These are phyloP conservation scores for Fusarium sp. DNA, from an alignment of 2,329 filamentous ascomycete genomes.

Conservation along the genomic window DNA sequence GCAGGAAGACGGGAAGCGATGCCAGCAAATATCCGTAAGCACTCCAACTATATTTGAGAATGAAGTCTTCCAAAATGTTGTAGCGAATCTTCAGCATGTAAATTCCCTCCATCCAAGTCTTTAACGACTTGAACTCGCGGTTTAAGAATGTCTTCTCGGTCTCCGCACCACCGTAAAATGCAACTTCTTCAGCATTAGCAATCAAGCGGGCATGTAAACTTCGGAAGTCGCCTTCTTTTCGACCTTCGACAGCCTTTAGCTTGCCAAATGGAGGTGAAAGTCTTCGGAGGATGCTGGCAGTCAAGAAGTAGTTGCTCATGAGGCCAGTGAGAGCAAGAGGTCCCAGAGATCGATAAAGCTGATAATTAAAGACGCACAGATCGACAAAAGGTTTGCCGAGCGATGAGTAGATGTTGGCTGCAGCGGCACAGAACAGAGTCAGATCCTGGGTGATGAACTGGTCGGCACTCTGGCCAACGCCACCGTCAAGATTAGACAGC, in stretches of 20 bases:
- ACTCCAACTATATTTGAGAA: constrained; percentile 98
- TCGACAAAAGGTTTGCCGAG: constrained; percentile 99
- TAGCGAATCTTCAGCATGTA: constrained; percentile 98
- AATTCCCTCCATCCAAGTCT: constrained; percentile 97
- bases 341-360: constrained; percentile 90
- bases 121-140: constrained; percentile 89
- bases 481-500: constrained; percentile 89
- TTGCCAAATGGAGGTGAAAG: constrained; percentile 97
- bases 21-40: constrained; percentile 96
- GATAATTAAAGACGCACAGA: constrained; percentile 96
- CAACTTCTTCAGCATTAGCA: constrained; percentile 96
- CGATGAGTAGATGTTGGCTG: constrained; percentile 92
- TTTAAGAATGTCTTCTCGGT: constrained; percentile 95
- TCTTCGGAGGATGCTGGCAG: constrained; percentile 86
- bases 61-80: constrained; percentile 98
- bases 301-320: constrained; percentile 92
- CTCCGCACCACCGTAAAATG: constrained; percentile 94
- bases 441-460: constrained; percentile 98
- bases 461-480: constrained; percentile 89
- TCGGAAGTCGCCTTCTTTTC: constrained; percentile 94
- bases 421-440: constrained; percentile 92
- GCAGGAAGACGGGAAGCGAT: constrained; percentile 91
- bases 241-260: constrained; percentile 93
- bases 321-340: constrained; percentile 87
- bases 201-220: constrained; percentile 90